phyloP scores from a whole-genome alignment of 139 green algal species.

The Closterium sp. region DNA sequence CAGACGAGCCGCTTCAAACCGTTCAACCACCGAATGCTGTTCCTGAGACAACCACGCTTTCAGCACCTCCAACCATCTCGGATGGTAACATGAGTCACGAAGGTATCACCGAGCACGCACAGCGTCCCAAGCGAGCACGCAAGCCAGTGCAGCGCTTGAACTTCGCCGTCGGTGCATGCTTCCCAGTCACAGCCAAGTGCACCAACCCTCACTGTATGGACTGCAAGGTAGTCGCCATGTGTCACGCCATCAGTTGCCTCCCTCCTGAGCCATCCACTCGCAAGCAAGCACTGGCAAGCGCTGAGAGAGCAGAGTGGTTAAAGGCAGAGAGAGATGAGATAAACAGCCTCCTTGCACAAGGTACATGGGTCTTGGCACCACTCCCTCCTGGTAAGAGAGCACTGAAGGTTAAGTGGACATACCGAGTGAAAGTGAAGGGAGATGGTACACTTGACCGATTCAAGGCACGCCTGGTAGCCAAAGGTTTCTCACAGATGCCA shows the following conservation, averaged over 20 bases:
- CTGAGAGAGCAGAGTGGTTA: background rate
- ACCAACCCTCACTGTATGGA: background rate
- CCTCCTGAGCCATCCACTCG: background rate
- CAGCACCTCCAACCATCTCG: background rate
- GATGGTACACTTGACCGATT: slow-evolving; percentile 8
- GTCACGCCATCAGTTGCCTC: background rate
- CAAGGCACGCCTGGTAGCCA: slow-evolving; percentile 24
- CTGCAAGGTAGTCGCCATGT: background rate
- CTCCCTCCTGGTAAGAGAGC: background rate
- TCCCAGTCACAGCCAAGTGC: background rate
- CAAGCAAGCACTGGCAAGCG: background rate
- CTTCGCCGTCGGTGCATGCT: background rate
- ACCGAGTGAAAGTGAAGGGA: slow-evolving; percentile 1
- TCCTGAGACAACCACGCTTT: background rate
- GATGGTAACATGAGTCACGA: background rate
- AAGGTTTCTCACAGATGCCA: slow-evolving; percentile 23
- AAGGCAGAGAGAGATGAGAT: background rate
- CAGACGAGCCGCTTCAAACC: background rate
- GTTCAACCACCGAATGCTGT: background rate
- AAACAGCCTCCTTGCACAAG: background rate
- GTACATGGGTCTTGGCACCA: background rate
- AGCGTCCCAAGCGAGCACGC: background rate
- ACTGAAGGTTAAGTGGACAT: slow-evolving; percentile 7
- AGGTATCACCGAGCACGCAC: background rate
- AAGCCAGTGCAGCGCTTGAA: background rate